Percentiles rank a stretch among this genome's conserved stretches.
Conservation (phyloP, 495 filamentous ascomycete genomes). For the Penicillium longicatenatum region DNA sequence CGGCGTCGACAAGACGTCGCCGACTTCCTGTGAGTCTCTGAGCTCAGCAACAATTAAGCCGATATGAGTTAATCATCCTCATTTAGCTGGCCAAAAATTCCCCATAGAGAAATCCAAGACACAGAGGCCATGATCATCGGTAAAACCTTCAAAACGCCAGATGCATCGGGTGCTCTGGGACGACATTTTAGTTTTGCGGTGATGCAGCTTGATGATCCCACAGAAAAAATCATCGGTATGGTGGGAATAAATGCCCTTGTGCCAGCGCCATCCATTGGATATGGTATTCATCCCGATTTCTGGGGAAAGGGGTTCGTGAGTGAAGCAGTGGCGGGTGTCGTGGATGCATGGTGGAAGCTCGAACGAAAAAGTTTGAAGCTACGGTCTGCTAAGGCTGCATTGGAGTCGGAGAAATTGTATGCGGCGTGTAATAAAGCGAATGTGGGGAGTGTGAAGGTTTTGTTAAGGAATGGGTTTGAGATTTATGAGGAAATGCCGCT, state of each 20-base stretch:
- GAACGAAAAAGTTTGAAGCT: slow-evolving; percentile 2
- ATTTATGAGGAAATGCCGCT: slow-evolving; percentile 15
- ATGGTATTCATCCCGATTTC: slow-evolving; percentile 28
- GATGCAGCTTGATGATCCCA: slow-evolving; percentile 17
- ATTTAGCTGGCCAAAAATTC: slow-evolving; percentile 23
- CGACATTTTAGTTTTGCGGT: slow-evolving; percentile 28
- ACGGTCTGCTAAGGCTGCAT: not conserved
- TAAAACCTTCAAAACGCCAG: slow-evolving; percentile 27
- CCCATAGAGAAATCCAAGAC: slow-evolving; percentile 22
- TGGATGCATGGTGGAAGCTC: slow-evolving; percentile 30
- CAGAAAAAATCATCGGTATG: slow-evolving; percentile 21
- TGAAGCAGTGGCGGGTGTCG: slow-evolving; percentile 23
- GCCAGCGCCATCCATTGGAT: slow-evolving; percentile 31
- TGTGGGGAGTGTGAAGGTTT: slow-evolving; percentile 26
- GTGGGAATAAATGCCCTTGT: slow-evolving; percentile 27
- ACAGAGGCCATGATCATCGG: slow-evolving; percentile 22
- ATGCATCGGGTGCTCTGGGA: slow-evolving; percentile 25
- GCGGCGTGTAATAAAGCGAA: slow-evolving; percentile 27
- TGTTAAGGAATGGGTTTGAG: slow-evolving; percentile 23
- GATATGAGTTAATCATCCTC: not conserved
- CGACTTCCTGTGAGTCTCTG: slow-evolving; percentile 28
- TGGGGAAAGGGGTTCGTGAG: slow-evolving; percentile 26
- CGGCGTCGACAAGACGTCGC: slow-evolving; percentile 28
- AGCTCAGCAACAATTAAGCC: not conserved
- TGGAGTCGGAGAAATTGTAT: slow-evolving; percentile 20